Evolutionary conservation across 306 rosid genomes (phyloP).

Genomic region (Dalbergia oliveri): DNA sequence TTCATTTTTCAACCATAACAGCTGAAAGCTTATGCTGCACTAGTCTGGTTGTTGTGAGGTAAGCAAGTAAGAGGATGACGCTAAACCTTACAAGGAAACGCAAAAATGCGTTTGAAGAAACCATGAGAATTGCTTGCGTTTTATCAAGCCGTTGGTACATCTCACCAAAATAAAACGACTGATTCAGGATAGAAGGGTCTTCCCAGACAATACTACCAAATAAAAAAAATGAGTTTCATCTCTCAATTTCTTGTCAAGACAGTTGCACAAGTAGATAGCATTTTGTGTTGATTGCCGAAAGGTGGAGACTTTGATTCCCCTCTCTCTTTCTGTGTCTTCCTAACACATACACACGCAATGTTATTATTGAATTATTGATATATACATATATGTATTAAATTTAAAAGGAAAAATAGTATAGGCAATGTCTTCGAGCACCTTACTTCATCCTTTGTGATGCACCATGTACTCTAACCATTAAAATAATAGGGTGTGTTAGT

Average conservation of each 20-base stretch:
- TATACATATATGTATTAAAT: too few species aligned
- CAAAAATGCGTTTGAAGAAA: conserved; percentile 33
- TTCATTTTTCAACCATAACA: conserved; percentile 13
- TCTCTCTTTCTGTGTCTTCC: not conserved
- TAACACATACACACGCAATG: too few species aligned
- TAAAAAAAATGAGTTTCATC: not conserved
- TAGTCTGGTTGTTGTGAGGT: conserved; percentile 32
- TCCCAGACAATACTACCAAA: not conserved
- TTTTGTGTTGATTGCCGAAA: not conserved
- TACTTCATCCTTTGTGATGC: too few species aligned
- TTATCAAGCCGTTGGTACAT: not conserved
- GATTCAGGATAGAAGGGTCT: not conserved
- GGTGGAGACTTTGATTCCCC: not conserved
- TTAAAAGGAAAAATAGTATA: too few species aligned
- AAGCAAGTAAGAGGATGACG: conserved; percentile 32
- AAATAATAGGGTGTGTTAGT: too few species aligned
- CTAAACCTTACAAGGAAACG: conserved; percentile 26
- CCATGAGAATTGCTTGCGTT: conserved; percentile 3
- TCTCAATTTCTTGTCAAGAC: not conserved
- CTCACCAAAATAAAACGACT: conserved; percentile 40
- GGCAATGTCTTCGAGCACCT: too few species aligned
- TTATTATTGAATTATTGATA: too few species aligned
- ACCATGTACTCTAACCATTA: too few species aligned
- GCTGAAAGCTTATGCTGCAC: conserved; percentile 2
- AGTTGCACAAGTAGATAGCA: not conserved